These are phyloP conservation scores for Solanum clarkiae DNA, from an alignment of 257 asterid genomes.

Conservation along the genomic window DNA sequence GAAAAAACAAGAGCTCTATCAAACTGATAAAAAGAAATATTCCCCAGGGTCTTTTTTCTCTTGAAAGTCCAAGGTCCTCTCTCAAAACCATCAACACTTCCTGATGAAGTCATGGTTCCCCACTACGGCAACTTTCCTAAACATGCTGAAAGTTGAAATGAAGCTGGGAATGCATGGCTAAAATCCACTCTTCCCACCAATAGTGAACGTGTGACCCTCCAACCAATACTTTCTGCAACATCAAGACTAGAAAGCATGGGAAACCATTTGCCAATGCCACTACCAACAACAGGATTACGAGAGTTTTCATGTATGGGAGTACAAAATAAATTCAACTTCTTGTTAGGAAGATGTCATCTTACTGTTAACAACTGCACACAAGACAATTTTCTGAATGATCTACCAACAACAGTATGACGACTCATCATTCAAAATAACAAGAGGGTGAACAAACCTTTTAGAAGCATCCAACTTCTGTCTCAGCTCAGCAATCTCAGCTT, in stretches of 20 bases:
- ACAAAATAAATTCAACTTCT: not conserved
- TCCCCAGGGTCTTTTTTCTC: not conserved
- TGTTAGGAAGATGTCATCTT: not conserved
- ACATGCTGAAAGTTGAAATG: not conserved
- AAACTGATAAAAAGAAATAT: not conserved
- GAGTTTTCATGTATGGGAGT: not conserved
- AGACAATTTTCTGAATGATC: not conserved
- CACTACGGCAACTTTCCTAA: not conserved
- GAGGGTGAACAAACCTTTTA: constrained; percentile 39
- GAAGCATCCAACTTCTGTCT: constrained; percentile 69
- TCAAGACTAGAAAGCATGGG: not conserved
- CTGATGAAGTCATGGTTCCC: not conserved
- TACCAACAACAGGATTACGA: not conserved
- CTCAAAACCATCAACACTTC: not conserved
- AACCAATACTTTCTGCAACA: not conserved
- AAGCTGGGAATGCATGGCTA: not conserved
- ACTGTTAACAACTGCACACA: not conserved
- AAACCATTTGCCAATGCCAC: not conserved
- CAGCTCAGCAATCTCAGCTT: constrained; percentile 86
- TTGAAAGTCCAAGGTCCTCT: not conserved
- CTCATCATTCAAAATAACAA: not conserved
- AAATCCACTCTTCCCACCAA: not conserved
- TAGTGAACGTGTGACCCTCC: not conserved
- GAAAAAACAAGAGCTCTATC: not conserved
- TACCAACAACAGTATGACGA: not conserved